phyloP scores from a whole-genome alignment of 148 eudicot species.

The Camellia japonica region DNA sequence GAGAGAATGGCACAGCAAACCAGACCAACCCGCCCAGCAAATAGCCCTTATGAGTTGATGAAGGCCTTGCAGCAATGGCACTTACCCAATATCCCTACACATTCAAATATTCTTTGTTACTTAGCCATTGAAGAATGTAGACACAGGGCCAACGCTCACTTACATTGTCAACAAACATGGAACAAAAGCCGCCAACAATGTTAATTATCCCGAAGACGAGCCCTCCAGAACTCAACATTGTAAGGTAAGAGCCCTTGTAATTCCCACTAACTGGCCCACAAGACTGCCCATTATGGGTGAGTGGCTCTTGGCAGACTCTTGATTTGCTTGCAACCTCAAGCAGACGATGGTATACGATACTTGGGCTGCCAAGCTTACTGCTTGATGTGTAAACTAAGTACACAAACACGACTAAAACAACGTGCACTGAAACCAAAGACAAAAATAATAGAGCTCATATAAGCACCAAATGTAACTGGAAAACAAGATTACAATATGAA shows the following conservation, averaged over 20 bases:
- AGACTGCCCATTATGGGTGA: conserved; percentile 68
- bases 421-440: conserved; percentile 61
- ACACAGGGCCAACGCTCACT: conserved; percentile 14
- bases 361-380: conserved; percentile 88
- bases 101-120: neutral
- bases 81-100: conserved; percentile 96
- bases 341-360: conserved; percentile 64
- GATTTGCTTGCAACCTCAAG: conserved; percentile 75
- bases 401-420: conserved; percentile 82
- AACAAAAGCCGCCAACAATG: conserved; percentile 88
- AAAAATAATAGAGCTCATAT: neutral
- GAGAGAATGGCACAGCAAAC: conserved; percentile 96
- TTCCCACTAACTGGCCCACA: conserved; percentile 92
- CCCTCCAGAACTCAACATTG: conserved; percentile 94
- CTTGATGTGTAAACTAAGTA: conserved; percentile 83
- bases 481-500: neutral
- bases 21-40: conserved; percentile 91
- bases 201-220: conserved; percentile 90
- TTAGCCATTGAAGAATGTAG: neutral
- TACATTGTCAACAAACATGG: conserved; percentile 95
- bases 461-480: neutral
- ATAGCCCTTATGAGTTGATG: conserved; percentile 97
- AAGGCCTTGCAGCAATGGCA: conserved; percentile 97
- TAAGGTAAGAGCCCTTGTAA: conserved; percentile 76
- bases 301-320: conserved; percentile 70